Base-by-base conservation (phyloP, 1,139 yeast species). In the Pichia sp. region DNA sequence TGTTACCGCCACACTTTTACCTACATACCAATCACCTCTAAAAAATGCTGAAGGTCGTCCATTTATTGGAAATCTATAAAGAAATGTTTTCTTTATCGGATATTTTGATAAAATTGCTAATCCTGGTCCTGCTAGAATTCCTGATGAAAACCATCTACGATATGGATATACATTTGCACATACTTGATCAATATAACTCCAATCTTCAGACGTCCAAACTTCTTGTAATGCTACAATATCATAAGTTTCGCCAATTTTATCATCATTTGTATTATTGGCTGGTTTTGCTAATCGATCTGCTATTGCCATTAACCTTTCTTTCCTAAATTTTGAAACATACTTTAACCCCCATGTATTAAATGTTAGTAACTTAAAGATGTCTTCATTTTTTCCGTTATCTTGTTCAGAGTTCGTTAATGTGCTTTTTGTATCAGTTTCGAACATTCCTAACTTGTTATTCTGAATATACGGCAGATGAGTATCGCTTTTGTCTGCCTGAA, bases 21-120 rank as follows among this genome's bases (percentile, higher is more conserved):
- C 99, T 20, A 93, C 99, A 51, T 76, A 86, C 95, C 96, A 91
- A 61, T 91, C 99, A 23, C 99, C 99, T 46, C 97, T 66, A 65
- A 76, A 83, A 49, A 93, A 81, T 1, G 98, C 98, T 29, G 89
- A 78, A 1, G 97, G 95, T 38, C 96, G 70, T 1, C 99, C 99
- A 61, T 89, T 91, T 46, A 91, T 75, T 1, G 96, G 95, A 57
- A 86, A 91, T 33, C 95, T 66, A 56, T 84, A 83, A 37, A 91
- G 63, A 55, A 82, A 84, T 0, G 95, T 78, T 24, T 80, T 76
- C 38, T 73, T 78, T 26, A 91, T 87, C 3, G 96, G 96, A 51
- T 85, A 75, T 53, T 84, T 80, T 9, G 96, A 85, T 37, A 93
- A 61, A 5, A 91, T 69, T 0, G 88, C 95, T 40, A 91, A 69